These are phyloP conservation scores for Paraurostyla sp. DNA, from an alignment of 73 alveolate genomes.

Conservation along the genomic window DNA sequence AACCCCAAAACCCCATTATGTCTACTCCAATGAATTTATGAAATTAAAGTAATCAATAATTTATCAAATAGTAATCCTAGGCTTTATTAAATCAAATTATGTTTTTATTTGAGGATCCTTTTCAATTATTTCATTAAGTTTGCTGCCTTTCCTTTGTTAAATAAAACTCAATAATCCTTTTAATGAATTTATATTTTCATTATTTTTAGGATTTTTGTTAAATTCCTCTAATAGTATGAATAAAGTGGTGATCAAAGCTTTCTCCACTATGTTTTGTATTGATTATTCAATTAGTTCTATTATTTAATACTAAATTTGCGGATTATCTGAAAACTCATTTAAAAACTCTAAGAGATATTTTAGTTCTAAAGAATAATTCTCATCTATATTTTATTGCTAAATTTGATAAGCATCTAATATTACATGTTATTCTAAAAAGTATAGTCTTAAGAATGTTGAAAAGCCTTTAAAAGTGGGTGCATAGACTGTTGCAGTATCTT, in stretches of 20 bases:
- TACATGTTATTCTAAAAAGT: not conserved
- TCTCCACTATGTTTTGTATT: not conserved
- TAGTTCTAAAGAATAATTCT: not conserved
- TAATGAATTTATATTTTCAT: not conserved
- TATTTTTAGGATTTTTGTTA: not conserved
- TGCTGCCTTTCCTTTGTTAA: not conserved
- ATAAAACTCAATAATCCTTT: not conserved
- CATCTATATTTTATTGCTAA: not conserved
- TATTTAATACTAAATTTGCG: not conserved
- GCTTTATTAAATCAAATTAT: no score
- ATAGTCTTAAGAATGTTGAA: not conserved
- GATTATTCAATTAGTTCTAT: not conserved
- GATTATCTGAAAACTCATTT: slow-evolving; percentile 9
- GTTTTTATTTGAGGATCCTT: no score
- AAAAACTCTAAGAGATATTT: not conserved
- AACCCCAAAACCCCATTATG: no score
- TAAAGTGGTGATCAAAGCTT: not conserved
- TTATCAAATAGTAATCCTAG: no score
- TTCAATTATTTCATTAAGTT: not conserved
- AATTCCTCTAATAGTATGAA: not conserved
- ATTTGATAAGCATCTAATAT: not conserved
- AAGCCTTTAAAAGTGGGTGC: slow-evolving; percentile 36
- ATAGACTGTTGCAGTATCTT: not conserved
- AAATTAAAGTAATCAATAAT: no score
- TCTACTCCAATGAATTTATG: no score